phyloP scores from a whole-genome alignment of 345 rosid genomes.

The Passiflora organensis region DNA sequence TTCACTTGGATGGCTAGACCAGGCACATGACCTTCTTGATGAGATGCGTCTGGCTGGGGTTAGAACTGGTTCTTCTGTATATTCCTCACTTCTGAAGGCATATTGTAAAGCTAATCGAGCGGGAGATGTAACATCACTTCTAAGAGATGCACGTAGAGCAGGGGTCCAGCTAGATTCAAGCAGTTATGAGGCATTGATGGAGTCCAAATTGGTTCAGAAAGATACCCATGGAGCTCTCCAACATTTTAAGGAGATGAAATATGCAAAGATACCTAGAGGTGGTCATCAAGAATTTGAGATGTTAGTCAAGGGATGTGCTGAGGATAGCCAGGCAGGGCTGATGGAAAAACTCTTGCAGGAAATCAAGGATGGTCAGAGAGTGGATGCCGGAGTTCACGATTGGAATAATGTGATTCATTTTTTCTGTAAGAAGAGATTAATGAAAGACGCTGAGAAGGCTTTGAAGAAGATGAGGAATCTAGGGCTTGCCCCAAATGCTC shows the following conservation, averaged over 20 bases:
- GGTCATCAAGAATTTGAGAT: slow-evolving; percentile 58
- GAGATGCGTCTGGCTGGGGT: slow-evolving; percentile 80
- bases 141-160: slow-evolving; percentile 78
- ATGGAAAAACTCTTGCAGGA: slow-evolving; percentile 82
- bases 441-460: slow-evolving; percentile 94
- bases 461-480: slow-evolving; percentile 77
- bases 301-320: slow-evolving; percentile 63
- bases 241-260: slow-evolving; percentile 79
- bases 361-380: slow-evolving; percentile 69
- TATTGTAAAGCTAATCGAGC: slow-evolving; percentile 60
- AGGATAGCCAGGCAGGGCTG: slow-evolving; percentile 56
- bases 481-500: slow-evolving; percentile 79
- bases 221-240: slow-evolving; percentile 70
- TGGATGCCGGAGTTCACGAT: slow-evolving; percentile 70
- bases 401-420: slow-evolving; percentile 92
- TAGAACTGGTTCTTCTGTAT: slow-evolving; percentile 61
- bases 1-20: slow-evolving; percentile 80
- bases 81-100: slow-evolving; percentile 66
- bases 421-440: slow-evolving; percentile 82
- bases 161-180: slow-evolving; percentile 86
- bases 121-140: slow-evolving; percentile 55
- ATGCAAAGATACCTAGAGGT: slow-evolving; percentile 48
- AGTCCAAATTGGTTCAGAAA: slow-evolving; percentile 51
- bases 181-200: slow-evolving; percentile 66
- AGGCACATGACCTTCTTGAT: slow-evolving; percentile 89